A percentile compares a stretch with the other conserved stretches of the same genome.
These are phyloP conservation scores for Picochlorum sp. DNA, from an alignment of 139 green algal species.

Conservation along the genomic window DNA sequence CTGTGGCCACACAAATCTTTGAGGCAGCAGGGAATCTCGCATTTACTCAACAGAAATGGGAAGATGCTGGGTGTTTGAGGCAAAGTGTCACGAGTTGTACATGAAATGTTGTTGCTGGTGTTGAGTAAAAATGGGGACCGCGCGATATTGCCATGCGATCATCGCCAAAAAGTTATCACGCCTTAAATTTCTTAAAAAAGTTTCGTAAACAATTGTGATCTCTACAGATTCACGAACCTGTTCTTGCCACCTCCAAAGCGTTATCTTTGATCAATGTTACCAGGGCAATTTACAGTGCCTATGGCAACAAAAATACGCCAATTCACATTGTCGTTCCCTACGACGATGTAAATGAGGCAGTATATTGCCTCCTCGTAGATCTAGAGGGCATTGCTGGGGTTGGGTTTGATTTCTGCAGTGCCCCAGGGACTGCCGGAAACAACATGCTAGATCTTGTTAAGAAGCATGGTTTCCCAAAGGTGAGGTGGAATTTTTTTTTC, in stretches of 20 bases:
- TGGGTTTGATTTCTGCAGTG: slow-evolving; percentile 65
- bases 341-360: slow-evolving; percentile 51
- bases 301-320: slow-evolving; percentile 36
- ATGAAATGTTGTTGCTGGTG: too few relatives aligned
- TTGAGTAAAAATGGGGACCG: background rate
- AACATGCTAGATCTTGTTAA: slow-evolving; percentile 47
- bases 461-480: slow-evolving; percentile 41
- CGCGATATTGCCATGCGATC: background rate
- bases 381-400: slow-evolving; percentile 53
- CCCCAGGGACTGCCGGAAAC: slow-evolving; percentile 43
- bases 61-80: too few relatives aligned
- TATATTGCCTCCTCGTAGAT: slow-evolving; percentile 55
- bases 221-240: slow-evolving; percentile 77
- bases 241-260: slow-evolving; percentile 34
- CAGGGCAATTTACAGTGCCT: slow-evolving; percentile 33
- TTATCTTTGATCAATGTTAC: slow-evolving; percentile 22
- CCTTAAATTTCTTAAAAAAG: background rate
- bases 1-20: too few relatives aligned
- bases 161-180: too few relatives aligned
- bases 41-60: too few relatives aligned
- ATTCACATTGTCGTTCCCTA: slow-evolving; percentile 64
- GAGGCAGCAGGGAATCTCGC: too few relatives aligned
- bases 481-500: background rate
- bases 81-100: too few relatives aligned
- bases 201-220: background rate